Evolutionary conservation across 2,329 filamentous ascomycete genomes (phyloP).

Genomic region (Furcasterigmium furcatum): DNA sequence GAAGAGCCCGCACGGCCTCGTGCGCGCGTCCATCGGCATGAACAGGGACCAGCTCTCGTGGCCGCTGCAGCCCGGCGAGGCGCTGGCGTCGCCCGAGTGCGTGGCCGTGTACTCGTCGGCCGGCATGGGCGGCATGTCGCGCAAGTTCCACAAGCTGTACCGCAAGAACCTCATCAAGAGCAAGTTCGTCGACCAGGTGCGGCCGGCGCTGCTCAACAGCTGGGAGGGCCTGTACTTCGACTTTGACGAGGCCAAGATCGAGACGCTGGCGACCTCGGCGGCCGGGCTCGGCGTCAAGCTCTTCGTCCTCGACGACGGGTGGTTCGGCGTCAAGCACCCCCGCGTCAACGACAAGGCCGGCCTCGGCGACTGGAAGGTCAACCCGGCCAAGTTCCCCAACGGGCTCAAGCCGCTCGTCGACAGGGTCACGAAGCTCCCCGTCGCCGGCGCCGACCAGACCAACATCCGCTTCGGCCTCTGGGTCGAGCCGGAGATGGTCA

Average conservation of each 20-base stretch:
- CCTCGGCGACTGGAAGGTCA: constrained; percentile 61
- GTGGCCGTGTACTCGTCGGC: constrained; percentile 58
- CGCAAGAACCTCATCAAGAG: constrained; percentile 57
- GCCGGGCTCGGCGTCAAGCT: constrained; percentile 58
- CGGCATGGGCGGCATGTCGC: constrained; percentile 60
- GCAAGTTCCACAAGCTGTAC: constrained; percentile 59
- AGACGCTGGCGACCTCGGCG: constrained; percentile 51
- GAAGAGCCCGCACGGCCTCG: constrained; percentile 58
- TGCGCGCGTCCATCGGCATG: constrained; percentile 56
- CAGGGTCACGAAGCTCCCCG: constrained; percentile 45
- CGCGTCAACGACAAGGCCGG: constrained; percentile 54
- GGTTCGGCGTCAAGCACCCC: constrained; percentile 63
- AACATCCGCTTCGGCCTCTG: constrained; percentile 61
- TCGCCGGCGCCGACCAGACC: constrained; percentile 34
- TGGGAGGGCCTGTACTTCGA: constrained; percentile 63
- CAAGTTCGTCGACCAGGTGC: constrained; percentile 47
- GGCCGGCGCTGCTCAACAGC: constrained; percentile 58
- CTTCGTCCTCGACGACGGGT: constrained; percentile 65
- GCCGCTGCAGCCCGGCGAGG: constrained; percentile 50
- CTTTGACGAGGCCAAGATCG: constrained; percentile 53
- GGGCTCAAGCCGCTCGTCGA: constrained; percentile 50
- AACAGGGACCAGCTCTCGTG: constrained; percentile 61
- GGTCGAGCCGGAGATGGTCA: constrained; percentile 69
- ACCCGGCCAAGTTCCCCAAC: constrained; percentile 55
- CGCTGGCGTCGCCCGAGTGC: constrained; percentile 58